Base-by-base conservation (phyloP, 2,329 filamentous ascomycete genomes). In the Sphaerostilbella broomeana region DNA sequence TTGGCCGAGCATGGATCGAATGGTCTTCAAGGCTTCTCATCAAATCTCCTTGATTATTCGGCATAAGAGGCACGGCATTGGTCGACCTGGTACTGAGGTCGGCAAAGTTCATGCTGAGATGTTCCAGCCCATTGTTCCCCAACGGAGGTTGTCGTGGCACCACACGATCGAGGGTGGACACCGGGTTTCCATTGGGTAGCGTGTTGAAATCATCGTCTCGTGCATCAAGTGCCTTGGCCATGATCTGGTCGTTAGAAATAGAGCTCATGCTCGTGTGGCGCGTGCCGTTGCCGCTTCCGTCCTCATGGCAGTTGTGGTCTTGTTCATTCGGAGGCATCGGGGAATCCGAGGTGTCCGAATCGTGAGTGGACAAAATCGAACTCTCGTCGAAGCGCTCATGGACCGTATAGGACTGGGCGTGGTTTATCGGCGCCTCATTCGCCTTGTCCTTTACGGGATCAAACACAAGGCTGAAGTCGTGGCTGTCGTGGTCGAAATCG, bases 241-340 rank as follows among this genome's bases (percentile, higher is more conserved):
- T 54, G 42, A 68, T 64, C 50, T 67, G 69, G 48, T 72, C 75
- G 56, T 81, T 79, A 50, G 73, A 70, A 54, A 77, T 54, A 25
- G 75, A 71, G 59, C 68, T 75, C 63, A 80, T 74, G 61, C 72
- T 80, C 54, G 75, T 72, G 5, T 63, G 61, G 32, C 58, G 56
- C 44, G 63, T 64, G 35, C 49, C 51, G 53, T 58, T 60, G 49
- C 64, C 43, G 42, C 38, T 42, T 28, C 33, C 38, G 38, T 44
- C 38, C 22, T 44, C 42, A 24, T 29, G 38, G 38, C 39, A 42
- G 35, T 29, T 30, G 25, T 36, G 38, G 17, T 44, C 37, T 38
- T 41, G 38, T 16, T 37, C 69, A 62, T 68, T 64, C 58, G 64
- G 56, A 50, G 61, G 65, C 48, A 59, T 57, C 45, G 58, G 60